Conservation (phyloP, 164 flowering plant species). For the Buxus sempervirens region DNA sequence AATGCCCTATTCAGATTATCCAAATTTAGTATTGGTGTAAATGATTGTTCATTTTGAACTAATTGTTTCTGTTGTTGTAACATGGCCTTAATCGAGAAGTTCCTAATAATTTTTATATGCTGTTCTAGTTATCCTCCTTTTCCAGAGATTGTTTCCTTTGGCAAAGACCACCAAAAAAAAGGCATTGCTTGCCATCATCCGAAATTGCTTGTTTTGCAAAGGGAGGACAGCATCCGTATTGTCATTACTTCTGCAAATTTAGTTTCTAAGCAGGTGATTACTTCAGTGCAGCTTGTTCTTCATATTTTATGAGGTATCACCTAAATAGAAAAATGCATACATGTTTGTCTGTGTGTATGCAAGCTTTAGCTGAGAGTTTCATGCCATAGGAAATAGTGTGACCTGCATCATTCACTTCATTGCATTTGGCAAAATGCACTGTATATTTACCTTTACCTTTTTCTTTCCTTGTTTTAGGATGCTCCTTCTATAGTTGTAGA, state of each 20-base stretch:
- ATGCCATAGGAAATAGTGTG: too few species aligned
- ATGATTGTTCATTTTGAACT: conserved; percentile 19
- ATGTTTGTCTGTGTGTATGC: background rate
- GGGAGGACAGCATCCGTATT: conserved; percentile 69
- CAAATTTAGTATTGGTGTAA: conserved; percentile 74
- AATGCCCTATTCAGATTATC: conserved; percentile 59
- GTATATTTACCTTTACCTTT: too few species aligned
- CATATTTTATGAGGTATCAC: too few species aligned
- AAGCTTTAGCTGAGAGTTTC: too few species aligned
- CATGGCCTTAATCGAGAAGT: background rate
- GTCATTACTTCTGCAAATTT: conserved; percentile 86
- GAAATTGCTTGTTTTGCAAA: conserved; percentile 73
- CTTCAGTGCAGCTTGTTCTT: background rate
- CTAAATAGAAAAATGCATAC: too few species aligned
- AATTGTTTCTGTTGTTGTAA: background rate
- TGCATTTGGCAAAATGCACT: too few species aligned
- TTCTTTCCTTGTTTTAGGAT: too few species aligned
- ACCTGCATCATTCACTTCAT: too few species aligned
- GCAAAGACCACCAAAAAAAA: conserved; percentile 57
- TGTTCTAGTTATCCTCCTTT: conserved; percentile 72
- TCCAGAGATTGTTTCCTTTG: conserved; percentile 82
- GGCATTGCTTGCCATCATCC: conserved; percentile 98
- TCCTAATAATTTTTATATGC: conserved; percentile 4
- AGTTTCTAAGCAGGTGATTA: conserved; percentile 70
- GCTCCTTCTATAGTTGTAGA: too few species aligned